Evolutionary conservation across 306 rosid species (phyloP), one percentile per base, ranked within the genome.

Genomic region (Vigna trinervia): DNA sequence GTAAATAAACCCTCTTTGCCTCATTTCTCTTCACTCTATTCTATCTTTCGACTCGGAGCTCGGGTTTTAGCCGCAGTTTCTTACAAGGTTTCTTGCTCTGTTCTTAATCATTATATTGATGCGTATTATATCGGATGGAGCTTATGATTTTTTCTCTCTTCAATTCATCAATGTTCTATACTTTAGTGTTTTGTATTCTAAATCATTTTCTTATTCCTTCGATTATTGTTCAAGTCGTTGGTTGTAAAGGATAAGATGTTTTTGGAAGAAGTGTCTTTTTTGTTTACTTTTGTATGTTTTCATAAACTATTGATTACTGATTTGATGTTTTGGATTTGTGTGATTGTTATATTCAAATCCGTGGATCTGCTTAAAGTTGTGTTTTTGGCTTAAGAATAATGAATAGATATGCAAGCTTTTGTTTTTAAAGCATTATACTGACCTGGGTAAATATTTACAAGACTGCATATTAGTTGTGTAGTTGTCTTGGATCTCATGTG

Each of bases 41-140:
- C 43, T 6, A 41, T n/a, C 6, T 9, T 1, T 20, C 19, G 5
- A 17, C 9, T 15, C 19, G 75, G 70, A 63, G 75, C 79, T 53
- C 73, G 84, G 79, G 79, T 80, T 80, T 10, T n/a, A 56, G 7
- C 36, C 47, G n/a, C 67, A 43, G 57, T 48, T 22, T 30, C 15
- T 53, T 39, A 23, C 14, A 68, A 2, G 73, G 0, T 38, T 0
- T 67, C 20, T 39, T 5, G 1, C 7, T 2, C 26, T 7, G 0
- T 69, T 14, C 10, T 41, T 26, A 3, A 1, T 15, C 22, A 26
- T 26, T 48, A 12, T 6, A 48, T 13, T 46, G 5, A 1, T 41
- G 52, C 2, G 8, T 19, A 11, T 43, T 66, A 19, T 20, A 41
- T 43, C 12, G 36, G 13, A 41, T 41, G 32, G 12, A 1, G 11